Percentiles rank a stretch among this genome's conserved stretches.
Conservation (phyloP, 2,329 filamentous ascomycete genomes). For the Tolypocladium endophyticum region DNA sequence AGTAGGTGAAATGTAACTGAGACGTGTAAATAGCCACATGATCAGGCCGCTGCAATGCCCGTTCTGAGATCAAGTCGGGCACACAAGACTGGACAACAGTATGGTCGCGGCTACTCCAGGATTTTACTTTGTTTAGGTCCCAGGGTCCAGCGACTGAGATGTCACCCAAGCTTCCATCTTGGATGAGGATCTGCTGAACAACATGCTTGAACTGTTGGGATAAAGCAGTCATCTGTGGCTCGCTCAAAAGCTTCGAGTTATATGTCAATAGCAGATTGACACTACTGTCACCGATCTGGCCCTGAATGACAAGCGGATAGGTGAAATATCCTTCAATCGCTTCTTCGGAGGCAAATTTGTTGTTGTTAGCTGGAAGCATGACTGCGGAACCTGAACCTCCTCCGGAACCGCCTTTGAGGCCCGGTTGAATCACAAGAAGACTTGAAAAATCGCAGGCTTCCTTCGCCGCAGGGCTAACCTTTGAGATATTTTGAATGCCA, state of each 20-base stretch:
- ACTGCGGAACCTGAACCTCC: neutral
- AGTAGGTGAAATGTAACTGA: neutral
- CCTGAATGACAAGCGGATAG: neutral
- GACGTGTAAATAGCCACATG: neutral
- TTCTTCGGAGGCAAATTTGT: neutral
- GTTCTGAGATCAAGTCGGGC: neutral
- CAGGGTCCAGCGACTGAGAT: neutral
- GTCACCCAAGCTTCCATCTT: neutral
- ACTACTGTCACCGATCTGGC: neutral
- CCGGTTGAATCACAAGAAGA: neutral
- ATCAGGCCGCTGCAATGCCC: neutral
- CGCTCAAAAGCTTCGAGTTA: neutral
- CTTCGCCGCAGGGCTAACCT: conserved; percentile 26
- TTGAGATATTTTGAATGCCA: conserved; percentile 27
- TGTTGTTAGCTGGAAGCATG: neutral
- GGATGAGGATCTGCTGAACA: neutral
- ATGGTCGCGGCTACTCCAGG: neutral
- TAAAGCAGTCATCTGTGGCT: neutral
- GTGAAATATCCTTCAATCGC: neutral
- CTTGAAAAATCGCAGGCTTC: conserved; percentile 17
- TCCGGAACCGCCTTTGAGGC: neutral
- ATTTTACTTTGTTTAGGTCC: neutral
- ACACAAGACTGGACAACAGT: neutral
- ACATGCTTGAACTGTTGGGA: neutral
- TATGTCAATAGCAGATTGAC: neutral